Base-by-base conservation (phyloP, 2,329 filamentous ascomycete species). In the Xylariaceae sp. region DNA sequence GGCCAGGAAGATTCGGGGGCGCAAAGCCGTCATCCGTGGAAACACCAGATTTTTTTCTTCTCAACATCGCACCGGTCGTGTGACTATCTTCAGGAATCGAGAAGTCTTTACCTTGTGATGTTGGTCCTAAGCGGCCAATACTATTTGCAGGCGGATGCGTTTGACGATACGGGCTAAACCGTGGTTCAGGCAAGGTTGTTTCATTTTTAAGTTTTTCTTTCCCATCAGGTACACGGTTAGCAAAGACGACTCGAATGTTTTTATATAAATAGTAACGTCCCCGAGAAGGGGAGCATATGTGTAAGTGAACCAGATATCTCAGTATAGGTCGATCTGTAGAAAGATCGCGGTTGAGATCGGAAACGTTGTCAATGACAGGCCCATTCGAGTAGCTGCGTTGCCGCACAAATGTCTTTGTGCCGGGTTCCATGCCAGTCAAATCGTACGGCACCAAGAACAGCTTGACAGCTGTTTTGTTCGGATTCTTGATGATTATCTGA, bases 401-500 rank as follows among this genome's bases (percentile, higher is more conserved):
- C 30, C 94, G 83, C 53, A 99, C 87, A 60, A 97, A 97, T 0
- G 94, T 99, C 69, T 97, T 97, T 14, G 90, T 95, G 0, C 90
- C 90, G 0, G 90, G 81, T 54, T 94, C 87, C 92, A 99, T 99
- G 45, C 90, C 92, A 1, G 83, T 79, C 1, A 99, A 75, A 65
- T 97, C 90, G 60, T 97, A 99, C 0, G 92, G 94, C 2, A 99
- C 83, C 19, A 97, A 77, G 60, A 97, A 97, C 0, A 99, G 75
- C 68, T 99, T 97, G 47, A 97, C 92, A 1, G 94, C 94, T 3
- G 94, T 97, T 66, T 97, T 97, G 72, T 97, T 96, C 14, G 91
- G 92, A 62, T 97, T 99, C 67, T 97, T 97, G 66, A 99, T 89
- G 54, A 99, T 86, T 56, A 99, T 95, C 62, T 99, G 94, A 12